Evolutionary conservation across 805 yeast species (phyloP).

Genomic region (Wickerhamiella musiphila): DNA sequence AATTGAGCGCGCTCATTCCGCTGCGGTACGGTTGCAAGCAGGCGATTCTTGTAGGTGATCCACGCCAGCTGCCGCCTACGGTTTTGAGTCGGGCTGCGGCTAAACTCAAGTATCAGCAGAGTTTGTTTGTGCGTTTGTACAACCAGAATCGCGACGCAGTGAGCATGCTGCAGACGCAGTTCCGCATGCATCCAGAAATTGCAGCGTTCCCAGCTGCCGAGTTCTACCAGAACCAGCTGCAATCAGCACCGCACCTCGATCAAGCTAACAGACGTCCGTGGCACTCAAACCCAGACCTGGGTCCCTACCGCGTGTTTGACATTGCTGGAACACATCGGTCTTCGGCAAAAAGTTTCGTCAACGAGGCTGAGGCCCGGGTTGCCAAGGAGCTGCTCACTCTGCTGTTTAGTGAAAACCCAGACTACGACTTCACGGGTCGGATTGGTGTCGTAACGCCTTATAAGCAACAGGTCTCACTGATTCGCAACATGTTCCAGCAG

Average conservation of each 20-base stretch:
- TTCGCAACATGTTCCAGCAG: constrained; percentile 39
- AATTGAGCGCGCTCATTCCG: constrained; percentile 79
- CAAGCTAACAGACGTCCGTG: constrained; percentile 46
- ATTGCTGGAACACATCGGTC: constrained; percentile 42
- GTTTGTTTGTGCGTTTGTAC: constrained; percentile 88
- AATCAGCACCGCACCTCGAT: constrained; percentile 66
- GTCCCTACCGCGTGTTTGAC: constrained; percentile 71
- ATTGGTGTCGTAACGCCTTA: constrained; percentile 92
- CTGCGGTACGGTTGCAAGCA: constrained; percentile 74
- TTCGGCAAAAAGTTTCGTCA: constrained; percentile 50
- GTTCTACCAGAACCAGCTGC: constrained; percentile 55
- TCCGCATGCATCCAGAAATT: constrained; percentile 94
- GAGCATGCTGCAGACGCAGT: constrained; percentile 71
- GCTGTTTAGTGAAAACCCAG: constrained; percentile 33
- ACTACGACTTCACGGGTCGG: constrained; percentile 38
- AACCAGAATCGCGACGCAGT: constrained; percentile 40
- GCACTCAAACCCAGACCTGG: constrained; percentile 41
- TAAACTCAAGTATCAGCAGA: constrained; percentile 64
- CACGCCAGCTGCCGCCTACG: constrained; percentile 94
- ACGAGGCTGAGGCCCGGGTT: constrained; percentile 50
- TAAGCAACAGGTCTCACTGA: constrained; percentile 58
- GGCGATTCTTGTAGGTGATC: constrained; percentile 97
- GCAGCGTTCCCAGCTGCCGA: constrained; percentile 72
- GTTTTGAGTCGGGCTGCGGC: constrained; percentile 84
- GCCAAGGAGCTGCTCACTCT: constrained; percentile 50